These are phyloP conservation scores for Vigna trinervia DNA, from an alignment of 306 rosid genomes.

Conservation along the genomic window DNA sequence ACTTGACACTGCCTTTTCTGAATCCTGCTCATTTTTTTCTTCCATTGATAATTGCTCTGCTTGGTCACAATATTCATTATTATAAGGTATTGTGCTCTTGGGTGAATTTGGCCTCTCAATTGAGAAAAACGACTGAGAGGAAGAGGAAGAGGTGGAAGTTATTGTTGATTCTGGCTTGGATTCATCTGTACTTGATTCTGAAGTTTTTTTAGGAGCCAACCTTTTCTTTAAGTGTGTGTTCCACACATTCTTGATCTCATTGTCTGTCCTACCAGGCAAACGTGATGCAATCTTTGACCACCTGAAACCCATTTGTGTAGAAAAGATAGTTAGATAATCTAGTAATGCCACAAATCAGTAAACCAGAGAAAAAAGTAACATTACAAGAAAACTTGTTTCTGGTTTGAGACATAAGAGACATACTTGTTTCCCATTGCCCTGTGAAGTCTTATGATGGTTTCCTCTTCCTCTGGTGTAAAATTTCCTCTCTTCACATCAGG, in stretches of 20 bases:
- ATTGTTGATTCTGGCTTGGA: constrained; percentile 63
- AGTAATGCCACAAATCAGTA: background rate
- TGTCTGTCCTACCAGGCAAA: constrained; percentile 89
- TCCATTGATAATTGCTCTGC: constrained; percentile 6
- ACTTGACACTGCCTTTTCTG: constrained; percentile 41
- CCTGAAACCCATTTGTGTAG: constrained; percentile 48
- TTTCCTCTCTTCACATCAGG: constrained; percentile 93
- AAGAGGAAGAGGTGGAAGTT: constrained; percentile 66
- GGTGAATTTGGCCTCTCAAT: constrained; percentile 35
- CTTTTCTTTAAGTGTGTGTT: constrained; percentile 91
- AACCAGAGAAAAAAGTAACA: background rate
- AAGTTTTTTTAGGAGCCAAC: constrained; percentile 36
- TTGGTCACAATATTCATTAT: constrained; percentile 34
- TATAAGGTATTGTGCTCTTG: background rate
- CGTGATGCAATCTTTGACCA: constrained; percentile 92
- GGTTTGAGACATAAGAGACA: constrained; percentile 19
- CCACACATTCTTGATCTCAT: constrained; percentile 97
- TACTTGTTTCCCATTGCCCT: constrained; percentile 81
- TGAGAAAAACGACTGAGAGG: constrained; percentile 52
- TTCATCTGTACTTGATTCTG: constrained; percentile 42
- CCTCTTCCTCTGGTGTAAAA: constrained; percentile 77
- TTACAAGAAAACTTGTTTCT: background rate
- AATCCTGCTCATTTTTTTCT: constrained; percentile 30
- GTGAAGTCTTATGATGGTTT: constrained; percentile 67
- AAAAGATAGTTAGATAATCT: constrained; percentile 7